A percentile compares a stretch with the other conserved stretches of the same genome.
These are phyloP conservation scores for Suhomyces maxii DNA, from an alignment of 1,139 yeast genomes.

Conservation along the genomic window DNA sequence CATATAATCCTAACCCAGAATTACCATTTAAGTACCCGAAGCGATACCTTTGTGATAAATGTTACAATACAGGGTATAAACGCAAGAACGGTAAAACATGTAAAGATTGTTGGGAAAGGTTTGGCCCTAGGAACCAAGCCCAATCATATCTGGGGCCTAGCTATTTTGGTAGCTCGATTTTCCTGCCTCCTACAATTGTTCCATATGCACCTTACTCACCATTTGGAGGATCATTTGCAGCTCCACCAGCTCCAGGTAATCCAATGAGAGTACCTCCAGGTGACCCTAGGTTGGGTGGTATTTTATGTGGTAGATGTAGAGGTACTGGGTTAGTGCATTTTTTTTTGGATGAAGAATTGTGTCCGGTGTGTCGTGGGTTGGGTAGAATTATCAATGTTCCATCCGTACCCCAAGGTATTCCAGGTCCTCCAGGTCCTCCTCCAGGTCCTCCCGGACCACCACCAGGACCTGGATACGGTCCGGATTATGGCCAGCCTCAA, in stretches of 20 bases:
- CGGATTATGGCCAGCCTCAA: background rate
- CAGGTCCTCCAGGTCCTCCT: slow-evolving; percentile 2
- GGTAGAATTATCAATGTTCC: slow-evolving; percentile 47
- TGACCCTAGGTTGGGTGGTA: slow-evolving; percentile 82
- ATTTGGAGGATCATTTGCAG: slow-evolving; percentile 1
- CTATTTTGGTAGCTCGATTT: background rate
- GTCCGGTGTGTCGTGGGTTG: slow-evolving; percentile 64
- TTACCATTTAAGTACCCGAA: slow-evolving; percentile 57
- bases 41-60: slow-evolving; percentile 62
- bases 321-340: slow-evolving; percentile 63
- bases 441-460: slow-evolving; percentile 1
- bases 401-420: background rate
- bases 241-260: slow-evolving; percentile 17
- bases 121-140: slow-evolving; percentile 46
- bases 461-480: too few relatives aligned
- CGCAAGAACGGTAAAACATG: slow-evolving; percentile 64
- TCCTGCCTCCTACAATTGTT: background rate
- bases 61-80: slow-evolving; percentile 76
- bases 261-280: slow-evolving; percentile 63
- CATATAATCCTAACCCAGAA: slow-evolving; percentile 41
- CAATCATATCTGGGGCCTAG: slow-evolving; percentile 3
- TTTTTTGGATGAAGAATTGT: slow-evolving; percentile 56
- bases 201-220: background rate
- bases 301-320: slow-evolving; percentile 72
- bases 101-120: slow-evolving; percentile 68